Base-by-base conservation (phyloP, 2,329 filamentous ascomycete genomes). In the Xylaria sp. region DNA sequence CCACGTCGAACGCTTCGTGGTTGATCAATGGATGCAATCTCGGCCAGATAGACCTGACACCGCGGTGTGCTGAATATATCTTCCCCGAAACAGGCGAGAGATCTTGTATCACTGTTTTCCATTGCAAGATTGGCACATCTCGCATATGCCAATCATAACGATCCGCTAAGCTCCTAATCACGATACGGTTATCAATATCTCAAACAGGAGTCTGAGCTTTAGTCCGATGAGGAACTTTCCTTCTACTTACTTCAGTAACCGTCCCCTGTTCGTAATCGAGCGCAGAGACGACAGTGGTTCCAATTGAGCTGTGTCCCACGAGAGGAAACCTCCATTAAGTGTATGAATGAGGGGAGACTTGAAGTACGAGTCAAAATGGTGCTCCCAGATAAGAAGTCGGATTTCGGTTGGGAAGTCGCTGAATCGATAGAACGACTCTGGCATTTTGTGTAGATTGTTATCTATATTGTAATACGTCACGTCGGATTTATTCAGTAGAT, bases 1-100 rank as follows among this genome's bases (percentile, higher is more conserved):
- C 67, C 20, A 58, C 65, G 23, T 31, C 38, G 9, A 71, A 54
- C 9, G 70, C 67, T 60, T 71, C 67, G 28, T 58, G 59, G 38
- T 71, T 71, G 62, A 71, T 68, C 42, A 71, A 42, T 61, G 67
- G 67, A 28, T 28, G 59, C 49, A 71, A 40, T 26, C 23, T 60
- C 48, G 67, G 67, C 70, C 65, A 71, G 38, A 36, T 40, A 11
- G 42, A 58, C n/a, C 57, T 51, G 40, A 46, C 28, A 38, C 59
- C 53, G 17, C 63, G 38, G 17, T 63, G 51, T 10, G 64, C 58
- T 48, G 65, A 56, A 20, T 62, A 67, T 40, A 67, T 48, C 54
- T 46, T 64, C 11, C 67, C 67, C 33, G 58, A 60, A 17, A 62
- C 54, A 9, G 64, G 67, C 36, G 61, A 65, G 42, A 62, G 46